Conservation (phyloP, 495 filamentous ascomycete species). For the Gamarada debralockiae region DNA sequence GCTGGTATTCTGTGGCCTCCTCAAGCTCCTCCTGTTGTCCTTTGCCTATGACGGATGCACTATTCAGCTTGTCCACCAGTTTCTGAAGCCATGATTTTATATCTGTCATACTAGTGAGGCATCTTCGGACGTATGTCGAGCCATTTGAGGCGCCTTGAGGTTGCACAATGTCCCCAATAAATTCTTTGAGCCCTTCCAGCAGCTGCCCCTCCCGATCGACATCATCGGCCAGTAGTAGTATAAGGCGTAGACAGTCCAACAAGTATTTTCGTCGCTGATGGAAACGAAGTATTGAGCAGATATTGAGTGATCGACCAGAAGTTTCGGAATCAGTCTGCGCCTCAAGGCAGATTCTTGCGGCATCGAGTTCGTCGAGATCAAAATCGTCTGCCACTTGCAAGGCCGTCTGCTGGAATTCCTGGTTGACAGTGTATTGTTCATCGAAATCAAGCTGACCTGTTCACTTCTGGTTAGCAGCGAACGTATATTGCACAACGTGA, state of each 20-base stretch:
- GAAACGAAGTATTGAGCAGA: slow-evolving; percentile 76
- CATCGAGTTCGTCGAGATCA: slow-evolving; percentile 83
- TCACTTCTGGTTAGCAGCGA: slow-evolving; percentile 7
- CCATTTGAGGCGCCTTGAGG: neutral
- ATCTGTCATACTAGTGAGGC: slow-evolving; percentile 65
- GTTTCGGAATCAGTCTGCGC: slow-evolving; percentile 59
- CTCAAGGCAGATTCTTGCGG: slow-evolving; percentile 67
- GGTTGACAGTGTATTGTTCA: slow-evolving; percentile 50
- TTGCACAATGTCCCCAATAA: slow-evolving; percentile 26
- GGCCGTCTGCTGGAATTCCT: slow-evolving; percentile 76
- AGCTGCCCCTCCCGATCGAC: slow-evolving; percentile 29
- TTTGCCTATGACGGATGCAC: slow-evolving; percentile 63
- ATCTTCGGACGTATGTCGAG: slow-evolving; percentile 55
- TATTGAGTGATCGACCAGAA: slow-evolving; percentile 63
- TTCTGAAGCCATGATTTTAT: slow-evolving; percentile 69
- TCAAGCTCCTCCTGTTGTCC: slow-evolving; percentile 50
- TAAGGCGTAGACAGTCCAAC: slow-evolving; percentile 76
- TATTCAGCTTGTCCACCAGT: slow-evolving; percentile 67
- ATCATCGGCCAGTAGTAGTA: slow-evolving; percentile 62
- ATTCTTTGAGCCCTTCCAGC: slow-evolving; percentile 24
- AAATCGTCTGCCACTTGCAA: slow-evolving; percentile 80
- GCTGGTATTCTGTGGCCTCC: slow-evolving; percentile 71
- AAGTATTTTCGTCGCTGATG: slow-evolving; percentile 75
- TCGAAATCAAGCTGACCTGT: slow-evolving; percentile 64
- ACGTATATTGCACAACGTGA: neutral